phyloP scores from a whole-genome alignment of 768 basidiomycete species.

The Naganishia friedmannii region DNA sequence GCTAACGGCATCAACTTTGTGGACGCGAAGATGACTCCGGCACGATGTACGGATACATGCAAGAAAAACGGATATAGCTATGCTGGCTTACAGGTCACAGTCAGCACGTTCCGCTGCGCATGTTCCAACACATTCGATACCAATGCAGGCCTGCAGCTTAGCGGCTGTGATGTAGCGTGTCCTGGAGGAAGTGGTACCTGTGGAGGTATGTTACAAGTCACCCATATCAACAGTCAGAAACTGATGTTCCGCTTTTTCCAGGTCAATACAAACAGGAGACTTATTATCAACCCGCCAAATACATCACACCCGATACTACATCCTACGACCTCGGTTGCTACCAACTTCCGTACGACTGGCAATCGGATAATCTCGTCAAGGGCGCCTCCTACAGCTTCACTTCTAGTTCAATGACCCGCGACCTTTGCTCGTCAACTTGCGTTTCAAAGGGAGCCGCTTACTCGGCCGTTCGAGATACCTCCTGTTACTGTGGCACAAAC shows the following conservation, averaged over 20 bases:
- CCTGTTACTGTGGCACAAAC: slow-evolving; percentile 28
- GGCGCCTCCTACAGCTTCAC: slow-evolving; percentile 35
- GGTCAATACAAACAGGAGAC: slow-evolving; percentile 10
- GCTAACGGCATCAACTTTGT: slow-evolving; percentile 31
- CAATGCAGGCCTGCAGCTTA: slow-evolving; percentile 6
- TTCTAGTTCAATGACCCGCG: slow-evolving; percentile 24
- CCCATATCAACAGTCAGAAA: slow-evolving; percentile 25
- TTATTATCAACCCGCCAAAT: neutral
- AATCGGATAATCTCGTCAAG: slow-evolving; percentile 8
- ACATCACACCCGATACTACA: neutral
- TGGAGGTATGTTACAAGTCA: slow-evolving; percentile 31
- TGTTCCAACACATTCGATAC: slow-evolving; percentile 1
- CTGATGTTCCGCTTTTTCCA: neutral
- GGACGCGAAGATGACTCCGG: slow-evolving; percentile 29
- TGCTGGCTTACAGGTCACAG: slow-evolving; percentile 27
- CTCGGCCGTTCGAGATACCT: slow-evolving; percentile 37
- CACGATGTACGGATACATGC: slow-evolving; percentile 32
- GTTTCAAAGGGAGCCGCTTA: slow-evolving; percentile 35
- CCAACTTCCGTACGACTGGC: slow-evolving; percentile 11
- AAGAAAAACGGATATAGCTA: slow-evolving; percentile 32
- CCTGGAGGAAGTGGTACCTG: slow-evolving; percentile 28
- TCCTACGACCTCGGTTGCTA: slow-evolving; percentile 21
- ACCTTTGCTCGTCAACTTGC: slow-evolving; percentile 34
- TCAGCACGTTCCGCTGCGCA: neutral
- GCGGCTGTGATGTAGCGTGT: slow-evolving; percentile 33